A percentile compares a stretch with the other conserved stretches of the same genome.
These are phyloP conservation scores for Phyllosticta paracitricarpa DNA, from an alignment of 2,329 filamentous ascomycete genomes.

Conservation along the genomic window DNA sequence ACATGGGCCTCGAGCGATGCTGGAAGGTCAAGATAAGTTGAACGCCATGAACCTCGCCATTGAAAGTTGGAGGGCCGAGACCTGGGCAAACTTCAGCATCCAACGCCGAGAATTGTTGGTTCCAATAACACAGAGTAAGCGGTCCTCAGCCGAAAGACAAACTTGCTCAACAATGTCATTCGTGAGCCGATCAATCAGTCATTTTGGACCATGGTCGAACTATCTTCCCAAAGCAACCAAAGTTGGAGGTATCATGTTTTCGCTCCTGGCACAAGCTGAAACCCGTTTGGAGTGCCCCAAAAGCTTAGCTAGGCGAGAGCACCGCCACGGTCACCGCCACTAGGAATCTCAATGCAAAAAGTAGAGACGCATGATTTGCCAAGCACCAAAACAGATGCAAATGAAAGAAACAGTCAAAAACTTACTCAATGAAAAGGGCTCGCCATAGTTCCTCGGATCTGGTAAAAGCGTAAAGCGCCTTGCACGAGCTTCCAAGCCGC, in stretches of 20 bases:
- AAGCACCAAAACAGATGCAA: constrained; percentile 7
- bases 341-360: background rate
- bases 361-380: background rate
- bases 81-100: constrained; percentile 20
- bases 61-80: constrained; percentile 38
- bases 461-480: constrained; percentile 76
- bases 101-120: background rate
- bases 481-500: constrained; percentile 66
- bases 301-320: background rate
- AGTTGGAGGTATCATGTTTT: too few relatives aligned
- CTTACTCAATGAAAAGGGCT: constrained; percentile 67
- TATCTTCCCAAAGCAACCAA: too few relatives aligned
- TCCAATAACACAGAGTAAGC: too few relatives aligned
- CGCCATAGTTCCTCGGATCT: constrained; percentile 85
- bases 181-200: too few relatives aligned
- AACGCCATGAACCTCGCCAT: constrained; percentile 81
- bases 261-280: too few relatives aligned
- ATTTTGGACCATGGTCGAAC: too few relatives aligned
- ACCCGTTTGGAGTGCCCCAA: too few relatives aligned
- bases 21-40: constrained; percentile 58
- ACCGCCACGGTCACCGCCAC: background rate
- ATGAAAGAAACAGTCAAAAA: constrained; percentile 6
- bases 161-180: too few relatives aligned
- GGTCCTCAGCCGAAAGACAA: too few relatives aligned
- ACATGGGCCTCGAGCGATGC: constrained; percentile 46